Conservation (phyloP, 2,329 filamentous ascomycete genomes). For the Cephalotrichum gorgonifer region DNA sequence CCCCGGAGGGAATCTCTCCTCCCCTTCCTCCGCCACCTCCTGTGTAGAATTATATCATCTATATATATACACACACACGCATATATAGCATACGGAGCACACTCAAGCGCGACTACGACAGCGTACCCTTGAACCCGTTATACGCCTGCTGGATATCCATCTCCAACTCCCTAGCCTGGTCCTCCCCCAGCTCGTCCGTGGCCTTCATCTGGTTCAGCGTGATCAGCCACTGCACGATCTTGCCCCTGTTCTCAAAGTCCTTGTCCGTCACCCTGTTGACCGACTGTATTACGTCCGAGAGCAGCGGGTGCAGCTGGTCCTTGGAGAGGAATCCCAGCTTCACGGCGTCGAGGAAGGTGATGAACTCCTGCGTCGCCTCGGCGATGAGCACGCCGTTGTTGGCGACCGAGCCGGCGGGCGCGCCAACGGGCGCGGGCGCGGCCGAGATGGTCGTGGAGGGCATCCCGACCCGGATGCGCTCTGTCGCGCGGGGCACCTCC, state of each 20-base stretch:
- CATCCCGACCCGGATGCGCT: slow-evolving; percentile 84
- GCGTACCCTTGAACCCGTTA: slow-evolving; percentile 77
- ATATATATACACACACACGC: neutral
- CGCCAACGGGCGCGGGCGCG: slow-evolving; percentile 32
- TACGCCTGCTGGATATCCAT: slow-evolving; percentile 93
- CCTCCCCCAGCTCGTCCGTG: slow-evolving; percentile 77
- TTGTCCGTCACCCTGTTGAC: slow-evolving; percentile 94
- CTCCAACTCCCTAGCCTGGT: slow-evolving; percentile 79
- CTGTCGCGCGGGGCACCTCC: slow-evolving; percentile 87
- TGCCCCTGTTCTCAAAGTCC: slow-evolving; percentile 90
- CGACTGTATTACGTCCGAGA: slow-evolving; percentile 92
- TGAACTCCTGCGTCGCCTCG: slow-evolving; percentile 94
- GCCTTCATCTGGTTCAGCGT: slow-evolving; percentile 96
- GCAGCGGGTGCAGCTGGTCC: slow-evolving; percentile 86
- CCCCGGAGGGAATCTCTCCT: no score
- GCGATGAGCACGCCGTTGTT: slow-evolving; percentile 62
- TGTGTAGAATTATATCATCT: neutral
- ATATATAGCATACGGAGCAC: neutral
- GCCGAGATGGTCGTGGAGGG: slow-evolving; percentile 67
- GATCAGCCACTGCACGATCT: slow-evolving; percentile 98
- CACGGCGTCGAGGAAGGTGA: slow-evolving; percentile 92
- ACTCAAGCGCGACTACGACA: slow-evolving; percentile 50
- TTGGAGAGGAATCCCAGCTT: slow-evolving; percentile 89
- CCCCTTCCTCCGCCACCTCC: no score
- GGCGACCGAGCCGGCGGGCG: slow-evolving; percentile 28